These are phyloP conservation scores for Petasospora fabianii DNA, from an alignment of 1,139 yeast species.

Conservation along the genomic window DNA sequence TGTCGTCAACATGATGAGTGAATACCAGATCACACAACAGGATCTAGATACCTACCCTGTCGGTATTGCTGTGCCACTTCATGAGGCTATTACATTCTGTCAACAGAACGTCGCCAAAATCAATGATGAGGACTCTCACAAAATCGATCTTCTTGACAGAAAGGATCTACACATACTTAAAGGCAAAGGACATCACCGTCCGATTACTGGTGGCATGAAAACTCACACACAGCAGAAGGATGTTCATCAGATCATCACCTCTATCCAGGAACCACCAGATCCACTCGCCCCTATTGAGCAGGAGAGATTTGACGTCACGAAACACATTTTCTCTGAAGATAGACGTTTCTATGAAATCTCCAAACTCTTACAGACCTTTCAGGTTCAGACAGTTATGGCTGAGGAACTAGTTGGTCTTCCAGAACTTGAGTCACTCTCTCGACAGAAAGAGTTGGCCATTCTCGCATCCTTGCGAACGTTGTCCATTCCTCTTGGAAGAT, in stretches of 20 bases:
- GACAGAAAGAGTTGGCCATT: conserved; percentile 63
- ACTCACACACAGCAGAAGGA: conserved; percentile 33
- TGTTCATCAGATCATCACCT: conserved; percentile 45
- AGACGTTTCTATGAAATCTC: conserved; percentile 74
- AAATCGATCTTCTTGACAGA: conserved; percentile 61
- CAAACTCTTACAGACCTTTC: conserved; percentile 56
- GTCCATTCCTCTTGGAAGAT: conserved; percentile 76
- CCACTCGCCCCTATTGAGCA: conserved; percentile 55
- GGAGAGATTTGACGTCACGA: conserved; percentile 62
- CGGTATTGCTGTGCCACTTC: conserved; percentile 65
- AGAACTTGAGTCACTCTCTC: conserved; percentile 55
- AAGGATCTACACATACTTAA: conserved; percentile 54
- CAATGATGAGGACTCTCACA: conserved; percentile 21
- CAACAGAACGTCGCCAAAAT: conserved; percentile 54
- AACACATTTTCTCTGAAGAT: conserved; percentile 71
- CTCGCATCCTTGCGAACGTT: conserved; percentile 66
- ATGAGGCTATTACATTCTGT: conserved; percentile 53
- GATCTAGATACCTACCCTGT: conserved; percentile 70
- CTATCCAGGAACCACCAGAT: conserved; percentile 47
- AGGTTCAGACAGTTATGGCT: conserved; percentile 48
- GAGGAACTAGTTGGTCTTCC: conserved; percentile 25
- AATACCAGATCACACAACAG: conserved; percentile 45
- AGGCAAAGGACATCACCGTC: conserved; percentile 21
- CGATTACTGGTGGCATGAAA: background rate
- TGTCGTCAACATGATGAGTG: conserved; percentile 57